A percentile compares a stretch with the other conserved stretches of the same genome.
Evolutionary conservation across 192 early-diverging fungal species (phyloP).

Genomic region (Coemansia sp.): DNA sequence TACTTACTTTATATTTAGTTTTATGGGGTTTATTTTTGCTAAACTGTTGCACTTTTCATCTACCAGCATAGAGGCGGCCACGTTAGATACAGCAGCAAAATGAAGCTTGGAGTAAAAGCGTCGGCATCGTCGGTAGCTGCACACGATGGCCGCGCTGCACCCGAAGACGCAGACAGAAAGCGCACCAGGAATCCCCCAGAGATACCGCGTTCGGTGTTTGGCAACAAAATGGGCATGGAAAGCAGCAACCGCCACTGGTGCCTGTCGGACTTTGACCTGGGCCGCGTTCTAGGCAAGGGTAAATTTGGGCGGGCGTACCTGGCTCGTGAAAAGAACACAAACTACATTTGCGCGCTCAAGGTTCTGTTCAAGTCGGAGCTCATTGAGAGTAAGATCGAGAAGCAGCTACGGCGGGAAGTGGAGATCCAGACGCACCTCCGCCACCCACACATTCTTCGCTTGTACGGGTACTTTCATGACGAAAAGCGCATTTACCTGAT

Average conservation of each 20-base stretch:
- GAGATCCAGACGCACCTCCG: conserved; percentile 92
- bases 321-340: conserved; percentile 81
- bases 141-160: not conserved
- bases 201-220: not conserved
- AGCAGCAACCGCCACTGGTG: conserved; percentile 50
- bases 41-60: not conserved
- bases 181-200: not conserved
- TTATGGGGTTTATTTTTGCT: not conserved
- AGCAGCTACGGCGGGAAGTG: conserved; percentile 90
- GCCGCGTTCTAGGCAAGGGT: conserved; percentile 84
- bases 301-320: conserved; percentile 95
- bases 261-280: conserved; percentile 88
- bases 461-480: conserved; percentile 96
- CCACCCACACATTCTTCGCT: conserved; percentile 91
- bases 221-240: not conserved
- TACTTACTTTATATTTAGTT: too few relatives aligned
- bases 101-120: not conserved
- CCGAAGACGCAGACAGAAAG: not conserved
- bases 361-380: conserved; percentile 86
- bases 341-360: conserved; percentile 91
- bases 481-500: conserved; percentile 88
- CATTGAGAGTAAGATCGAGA: conserved; percentile 70
- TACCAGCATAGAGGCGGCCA: not conserved
- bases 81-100: not conserved
- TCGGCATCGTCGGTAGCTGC: not conserved